Base-by-base conservation (phyloP, 2,329 filamentous ascomycete species). In the Mariannaea elegans region DNA sequence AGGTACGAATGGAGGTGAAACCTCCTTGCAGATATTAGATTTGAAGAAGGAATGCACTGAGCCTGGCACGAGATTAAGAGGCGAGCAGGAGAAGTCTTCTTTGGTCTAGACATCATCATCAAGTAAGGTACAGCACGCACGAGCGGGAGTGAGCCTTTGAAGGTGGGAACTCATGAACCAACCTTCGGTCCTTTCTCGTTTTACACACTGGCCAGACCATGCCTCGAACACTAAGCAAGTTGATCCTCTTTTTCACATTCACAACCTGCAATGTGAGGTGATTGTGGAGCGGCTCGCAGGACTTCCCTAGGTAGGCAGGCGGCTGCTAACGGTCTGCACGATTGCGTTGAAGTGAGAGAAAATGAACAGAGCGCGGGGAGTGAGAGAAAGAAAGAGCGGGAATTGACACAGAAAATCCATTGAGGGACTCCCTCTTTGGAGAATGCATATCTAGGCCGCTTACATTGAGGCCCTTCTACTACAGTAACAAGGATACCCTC, bases 401-500 rank as follows among this genome's bases (percentile, higher is more conserved):
- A 23, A 10, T 23, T 13, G 18, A 42, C 19, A 4, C 10, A 23
- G n/a, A 44, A 14, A 44, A 24, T 19, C 23, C 6, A 12, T 21
- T n/a, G 41, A 53, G 13, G 12, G 27, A 55, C 49, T 50, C 50
- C 50, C 32, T 50, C 48, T 24, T 18, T 27, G 14, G 52, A 29
- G n/a, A 31, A 44, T 50, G 56, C 56, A 50, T 49, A 46, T 38
- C 45, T 55, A 34, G 56, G 47, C 31, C 47, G 24, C 21, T 12
- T 10, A 12, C 23, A 50, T 31, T 39, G 56, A 59, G 56, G 50
- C 56, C 56, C 38, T 59, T 45, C 39, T 13, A 45, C 38, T 31
- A 59, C 44, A 31, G 56, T 18, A 31, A 49, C 56, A 59, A 55
- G 56, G 56, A 46, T 59, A 49, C 52, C 56, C 56, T 53, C 45